phyloP scores from a whole-genome alignment of 805 yeast species.

The Yamadazyma laniorum region DNA sequence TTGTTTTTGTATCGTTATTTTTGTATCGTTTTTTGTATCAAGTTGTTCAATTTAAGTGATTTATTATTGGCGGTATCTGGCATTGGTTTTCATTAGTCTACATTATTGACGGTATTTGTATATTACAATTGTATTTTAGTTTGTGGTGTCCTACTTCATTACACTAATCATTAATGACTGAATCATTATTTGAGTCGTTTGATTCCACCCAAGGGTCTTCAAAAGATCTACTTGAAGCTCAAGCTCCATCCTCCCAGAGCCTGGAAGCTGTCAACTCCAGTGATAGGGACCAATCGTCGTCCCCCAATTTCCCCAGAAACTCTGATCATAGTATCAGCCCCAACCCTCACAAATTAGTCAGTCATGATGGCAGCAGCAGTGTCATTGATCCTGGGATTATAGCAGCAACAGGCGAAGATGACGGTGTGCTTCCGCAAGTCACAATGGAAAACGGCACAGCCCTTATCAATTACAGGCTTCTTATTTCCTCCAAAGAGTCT shows the following conservation, averaged over 20 bases:
- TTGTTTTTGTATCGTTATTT: not conserved
- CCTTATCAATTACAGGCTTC: conserved; percentile 47
- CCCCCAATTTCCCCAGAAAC: too few relatives aligned
- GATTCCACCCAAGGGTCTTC: too few relatives aligned
- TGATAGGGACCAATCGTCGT: too few relatives aligned
- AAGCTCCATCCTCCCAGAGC: too few relatives aligned
- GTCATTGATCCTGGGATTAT: too few relatives aligned
- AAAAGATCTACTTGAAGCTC: too few relatives aligned
- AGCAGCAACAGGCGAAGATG: too few relatives aligned
- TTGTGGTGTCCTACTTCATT: not conserved
- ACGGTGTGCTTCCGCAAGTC: conserved; percentile 11
- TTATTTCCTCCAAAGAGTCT: conserved; percentile 82
- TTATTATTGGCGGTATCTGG: not conserved
- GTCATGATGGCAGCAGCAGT: too few relatives aligned
- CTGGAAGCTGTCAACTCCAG: too few relatives aligned
- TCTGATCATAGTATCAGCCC: too few relatives aligned
- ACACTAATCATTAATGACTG: too few relatives aligned
- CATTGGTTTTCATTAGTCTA: not conserved
- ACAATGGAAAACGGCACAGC: conserved; percentile 23
- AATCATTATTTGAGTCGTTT: conserved; percentile 22
- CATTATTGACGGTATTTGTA: not conserved
- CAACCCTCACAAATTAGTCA: too few relatives aligned
- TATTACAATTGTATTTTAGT: not conserved
- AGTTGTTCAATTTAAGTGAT: not conserved
- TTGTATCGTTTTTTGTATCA: not conserved